Percentiles rank a stretch among this genome's conserved stretches.
Conservation (phyloP, 2,329 filamentous ascomycete genomes). For the Triangularia verruculosa region DNA sequence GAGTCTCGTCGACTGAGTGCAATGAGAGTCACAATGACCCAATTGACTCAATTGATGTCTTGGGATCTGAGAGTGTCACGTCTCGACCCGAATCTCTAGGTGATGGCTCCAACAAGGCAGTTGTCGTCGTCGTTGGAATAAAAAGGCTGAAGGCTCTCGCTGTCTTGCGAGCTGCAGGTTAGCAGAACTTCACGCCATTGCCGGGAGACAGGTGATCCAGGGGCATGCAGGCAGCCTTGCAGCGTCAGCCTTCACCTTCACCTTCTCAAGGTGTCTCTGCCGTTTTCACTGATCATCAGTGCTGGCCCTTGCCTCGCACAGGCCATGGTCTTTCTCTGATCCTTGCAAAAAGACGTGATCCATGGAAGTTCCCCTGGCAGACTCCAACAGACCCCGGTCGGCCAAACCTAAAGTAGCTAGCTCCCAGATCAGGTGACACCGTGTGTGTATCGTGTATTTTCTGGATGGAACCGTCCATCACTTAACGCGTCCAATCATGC, state of each 20-base stretch:
- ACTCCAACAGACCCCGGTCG: slow-evolving; percentile 5
- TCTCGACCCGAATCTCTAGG: neutral
- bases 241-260: slow-evolving; percentile 18
- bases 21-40: neutral
- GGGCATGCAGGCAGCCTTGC: slow-evolving; percentile 26
- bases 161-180: slow-evolving; percentile 17
- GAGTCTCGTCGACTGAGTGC: slow-evolving; percentile 17
- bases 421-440: slow-evolving; percentile 23
- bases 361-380: slow-evolving; percentile 11
- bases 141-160: slow-evolving; percentile 11
- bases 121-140: neutral
- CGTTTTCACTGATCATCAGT: slow-evolving; percentile 1
- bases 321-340: slow-evolving; percentile 14
- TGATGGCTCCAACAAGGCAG: neutral
- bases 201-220: neutral
- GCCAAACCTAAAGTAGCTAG: slow-evolving; percentile 18
- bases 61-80: neutral
- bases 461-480: slow-evolving; percentile 13
- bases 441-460: slow-evolving; percentile 21
- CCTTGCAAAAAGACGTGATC: slow-evolving; percentile 10
- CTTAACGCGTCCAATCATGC: slow-evolving; percentile 27
- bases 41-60: slow-evolving; percentile 17
- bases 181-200: slow-evolving; percentile 23
- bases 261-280: slow-evolving; percentile 1
- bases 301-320: slow-evolving; percentile 17